Evolutionary conservation across 257 asterid genomes (phyloP), one percentile per base, ranked within the genome.

Genomic region (Solanum pennellii): DNA sequence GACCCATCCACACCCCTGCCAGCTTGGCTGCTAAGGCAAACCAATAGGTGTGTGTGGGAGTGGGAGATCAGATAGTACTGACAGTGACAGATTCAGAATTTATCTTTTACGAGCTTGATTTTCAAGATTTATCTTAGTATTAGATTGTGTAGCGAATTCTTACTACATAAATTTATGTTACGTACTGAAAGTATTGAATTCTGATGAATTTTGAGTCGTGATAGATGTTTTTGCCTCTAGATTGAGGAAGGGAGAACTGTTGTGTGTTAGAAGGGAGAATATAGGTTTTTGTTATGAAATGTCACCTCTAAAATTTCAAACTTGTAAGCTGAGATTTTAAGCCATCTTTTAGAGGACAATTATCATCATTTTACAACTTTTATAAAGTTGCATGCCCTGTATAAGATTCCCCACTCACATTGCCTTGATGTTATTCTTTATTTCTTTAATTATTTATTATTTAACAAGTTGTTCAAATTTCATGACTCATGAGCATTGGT

Each of bases 351-450:
- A 41, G 91, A 68, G 89, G 89, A 45, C 59, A 87, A 65, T 56
- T 56, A 56, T 65, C 33, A 65, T 31, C 84, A 49, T 47, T 18
- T 86, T 42, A 56, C 79, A 83, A 49, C 87, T 87, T 87, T 89
- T 68, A 23, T 76, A 87, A 89, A 89, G 89, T 69, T 84, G 71
- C 31, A 62, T 89, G 88, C 88, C 71, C 79, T 42, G 35, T 39
- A 68, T 65, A 23, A 87, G 88, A 89, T 87, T 89, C 91, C 89
- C 86, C 60, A 37, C 62, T 75, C 88, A 68, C 85, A 7, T 33
- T 45, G 42, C 65, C 83, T 87, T 41, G 1, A 87, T 41, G 83
- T 71, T 87, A 66, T 45, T 18, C 83, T 69, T 71, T 18, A 44
- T 41, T 74, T 60, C 59, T 6, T 72, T 69, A 29, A 29, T 68